A percentile compares a stretch with the other conserved stretches of the same genome.
Conservation (phyloP, 257 asterid species). For the Parsonsia alboflavescens region DNA sequence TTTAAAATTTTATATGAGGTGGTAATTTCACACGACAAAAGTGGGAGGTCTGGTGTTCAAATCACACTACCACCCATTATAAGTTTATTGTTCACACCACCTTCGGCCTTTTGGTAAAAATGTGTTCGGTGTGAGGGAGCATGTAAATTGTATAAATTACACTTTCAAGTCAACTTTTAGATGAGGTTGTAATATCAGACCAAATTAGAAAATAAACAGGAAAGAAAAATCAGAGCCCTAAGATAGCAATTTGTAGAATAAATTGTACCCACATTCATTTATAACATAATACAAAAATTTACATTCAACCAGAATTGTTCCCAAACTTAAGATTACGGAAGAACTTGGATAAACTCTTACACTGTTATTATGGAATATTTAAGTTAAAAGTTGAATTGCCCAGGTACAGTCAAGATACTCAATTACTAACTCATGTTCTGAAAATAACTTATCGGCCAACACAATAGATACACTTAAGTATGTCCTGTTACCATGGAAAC, state of each 20-base stretch:
- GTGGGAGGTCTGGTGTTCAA: not conserved
- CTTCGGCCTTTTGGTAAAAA: too few relatives aligned
- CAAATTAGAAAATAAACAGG: not conserved
- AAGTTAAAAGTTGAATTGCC: not conserved
- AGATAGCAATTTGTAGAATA: not conserved
- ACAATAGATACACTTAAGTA: not conserved
- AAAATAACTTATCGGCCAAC: not conserved
- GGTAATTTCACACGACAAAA: not conserved
- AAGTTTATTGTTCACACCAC: too few relatives aligned
- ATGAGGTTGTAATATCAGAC: too few relatives aligned
- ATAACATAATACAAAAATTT: slow-evolving; percentile 4
- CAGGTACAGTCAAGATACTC: not conserved
- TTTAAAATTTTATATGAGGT: not conserved
- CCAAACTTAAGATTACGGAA: not conserved
- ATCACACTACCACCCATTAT: too few relatives aligned
- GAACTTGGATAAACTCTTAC: not conserved
- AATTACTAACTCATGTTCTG: not conserved
- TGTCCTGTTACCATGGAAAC: not conserved
- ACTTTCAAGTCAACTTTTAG: too few relatives aligned
- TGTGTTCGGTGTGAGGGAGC: too few relatives aligned
- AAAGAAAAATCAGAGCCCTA: not conserved
- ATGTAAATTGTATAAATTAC: too few relatives aligned
- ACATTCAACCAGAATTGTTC: not conserved
- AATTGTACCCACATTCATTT: not conserved
- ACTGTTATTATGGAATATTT: not conserved